Evolutionary conservation across 768 basidiomycete species (phyloP), one percentile per base, ranked within the genome.

Genomic region (Phlebiopsis flavidoalba): DNA sequence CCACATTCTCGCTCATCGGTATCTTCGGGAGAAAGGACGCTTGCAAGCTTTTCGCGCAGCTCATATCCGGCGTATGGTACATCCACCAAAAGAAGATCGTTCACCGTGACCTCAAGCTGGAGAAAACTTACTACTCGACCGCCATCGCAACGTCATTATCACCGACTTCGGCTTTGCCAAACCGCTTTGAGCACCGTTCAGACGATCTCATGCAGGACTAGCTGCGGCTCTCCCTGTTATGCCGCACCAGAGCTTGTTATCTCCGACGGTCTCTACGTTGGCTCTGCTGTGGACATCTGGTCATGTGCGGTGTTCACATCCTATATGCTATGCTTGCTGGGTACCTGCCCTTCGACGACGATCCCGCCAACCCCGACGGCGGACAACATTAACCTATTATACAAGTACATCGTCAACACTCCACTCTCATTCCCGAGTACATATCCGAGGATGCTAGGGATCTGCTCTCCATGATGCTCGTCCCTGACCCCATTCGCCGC

Each of bases 131-230:
- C 87, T 99, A 46, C 87, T 99, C 60, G 97, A 99, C 77, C 90
- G 95, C 63, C 87, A 98, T 70, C 87, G 97, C 54, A 98, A 99
- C 71, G 93, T 99, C 65, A 96, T 99, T 78, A 97, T 99, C 78
- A 98, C 97, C 60, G 97, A 98, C 73, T 99, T 99, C 73, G 97
- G 97, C 12, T 99, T 98, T 69, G 97, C 97, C 62, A 99, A n/a
- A 98, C 76, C 87, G 91, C 53, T 99, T 98, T 71, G 93, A 96
- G 73, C 92, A 96, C 70, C 86, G 87, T 35, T 64, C 87, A 10
- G 93, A 95, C 74, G 97, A 99, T 71, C 85, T 98, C 64, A 98
- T 98, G 97, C 95, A 97, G n/a, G 70, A 98, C 97, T 0, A 92
- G 89, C 65, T 98, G 97, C 65, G 97, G 97, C 15, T 91, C 89